A percentile compares a stretch with the other conserved stretches of the same genome.
Evolutionary conservation across 257 asterid genomes (phyloP).

Genomic region (Galeopsis tetrahit): DNA sequence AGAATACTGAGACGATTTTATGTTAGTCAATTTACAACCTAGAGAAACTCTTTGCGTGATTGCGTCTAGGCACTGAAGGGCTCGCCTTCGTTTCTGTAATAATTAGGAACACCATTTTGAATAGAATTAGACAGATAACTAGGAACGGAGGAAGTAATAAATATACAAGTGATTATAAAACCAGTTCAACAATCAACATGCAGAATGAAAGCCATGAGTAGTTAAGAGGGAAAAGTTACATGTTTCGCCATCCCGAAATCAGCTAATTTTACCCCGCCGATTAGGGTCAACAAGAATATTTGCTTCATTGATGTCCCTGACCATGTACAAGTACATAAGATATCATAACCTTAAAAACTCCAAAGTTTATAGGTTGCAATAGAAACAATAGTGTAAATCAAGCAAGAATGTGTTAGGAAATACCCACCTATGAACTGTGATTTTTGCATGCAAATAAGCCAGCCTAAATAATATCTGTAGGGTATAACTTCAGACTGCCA

Average conservation of each 20-base stretch:
- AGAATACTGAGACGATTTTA: not conserved
- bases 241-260: constrained; percentile 84
- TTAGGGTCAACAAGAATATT: constrained; percentile 72
- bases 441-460: constrained; percentile 65
- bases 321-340: constrained; percentile 30
- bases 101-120: too few species aligned
- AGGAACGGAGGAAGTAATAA: not conserved
- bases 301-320: constrained; percentile 76
- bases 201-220: constrained; percentile 18
- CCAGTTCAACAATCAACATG: constrained; percentile 1
- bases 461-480: constrained; percentile 67
- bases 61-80: constrained; percentile 41
- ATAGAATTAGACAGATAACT: too few species aligned
- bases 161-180: constrained; percentile 1
- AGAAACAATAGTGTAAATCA: constrained; percentile 18
- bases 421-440: constrained; percentile 63
- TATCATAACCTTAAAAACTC: constrained; percentile 12
- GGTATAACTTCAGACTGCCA: constrained; percentile 57
- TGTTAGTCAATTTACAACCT: constrained; percentile 30
- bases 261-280: constrained; percentile 68
- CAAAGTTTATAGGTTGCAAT: constrained; percentile 13
- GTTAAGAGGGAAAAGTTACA: constrained; percentile 41
- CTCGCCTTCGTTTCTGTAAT: constrained; percentile 40
- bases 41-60: constrained; percentile 16
- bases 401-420: constrained; percentile 21